A percentile compares a stretch with the other conserved stretches of the same genome.
Evolutionary conservation across 148 eudicot species (phyloP).

Genomic region (Fagopyrum esculentum): DNA sequence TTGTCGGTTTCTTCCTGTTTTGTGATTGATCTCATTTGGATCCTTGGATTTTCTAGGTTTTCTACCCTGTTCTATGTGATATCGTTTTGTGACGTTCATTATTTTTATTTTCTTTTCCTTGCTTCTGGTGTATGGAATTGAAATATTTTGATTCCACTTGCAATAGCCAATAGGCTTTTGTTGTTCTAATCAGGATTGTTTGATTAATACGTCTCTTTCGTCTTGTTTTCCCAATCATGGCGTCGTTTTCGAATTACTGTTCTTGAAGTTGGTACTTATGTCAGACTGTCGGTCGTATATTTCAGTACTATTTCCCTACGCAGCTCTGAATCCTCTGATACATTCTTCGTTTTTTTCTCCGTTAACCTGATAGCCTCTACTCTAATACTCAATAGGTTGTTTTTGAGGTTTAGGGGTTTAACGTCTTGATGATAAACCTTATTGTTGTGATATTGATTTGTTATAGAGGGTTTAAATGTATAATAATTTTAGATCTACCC

Average conservation of each 20-base stretch:
- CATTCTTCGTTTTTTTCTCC: neutral
- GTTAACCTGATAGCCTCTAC: neutral
- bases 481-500: no score
- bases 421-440: neutral
- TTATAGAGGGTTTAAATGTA: neutral
- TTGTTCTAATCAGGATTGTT: neutral
- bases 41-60: conserved; percentile 5
- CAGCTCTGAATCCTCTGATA: neutral
- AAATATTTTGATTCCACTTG: neutral
- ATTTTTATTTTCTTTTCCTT: neutral
- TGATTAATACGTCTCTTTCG: neutral
- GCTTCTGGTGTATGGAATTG: neutral
- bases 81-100: conserved; percentile 1
- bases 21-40: neutral
- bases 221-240: neutral
- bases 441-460: neutral
- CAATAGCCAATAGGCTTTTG: neutral
- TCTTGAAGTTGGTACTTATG: neutral
- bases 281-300: neutral
- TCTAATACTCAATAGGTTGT: neutral
- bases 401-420: neutral
- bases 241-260: neutral
- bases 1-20: neutral
- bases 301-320: neutral
- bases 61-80: neutral